Base-by-base conservation (phyloP, 345 rosid species). In the Hibiscus mutabilis region DNA sequence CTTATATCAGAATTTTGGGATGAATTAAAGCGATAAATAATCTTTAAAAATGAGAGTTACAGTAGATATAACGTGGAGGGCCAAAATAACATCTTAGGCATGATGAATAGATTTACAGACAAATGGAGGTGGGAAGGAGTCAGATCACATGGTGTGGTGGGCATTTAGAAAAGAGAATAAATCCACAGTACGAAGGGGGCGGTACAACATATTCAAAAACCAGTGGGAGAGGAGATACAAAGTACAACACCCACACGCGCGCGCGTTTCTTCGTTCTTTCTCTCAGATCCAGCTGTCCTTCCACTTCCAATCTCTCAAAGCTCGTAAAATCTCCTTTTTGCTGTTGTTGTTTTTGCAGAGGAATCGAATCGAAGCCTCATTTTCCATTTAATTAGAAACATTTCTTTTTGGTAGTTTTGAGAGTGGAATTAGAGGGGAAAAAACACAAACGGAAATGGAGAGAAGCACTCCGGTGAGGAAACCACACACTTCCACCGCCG, bases 391-490 rank as follows among this genome's bases (percentile, higher is more conserved):
- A 37, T 37, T 8, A 37, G 11, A n/a, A 58, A 56, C 46, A 18
- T 7, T n/a, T 37, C 15, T 15, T 10, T 33, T 21, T 11, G 53
- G 37, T 27, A 7, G 58, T 60, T 71, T 59, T 27, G 66, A 60
- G 66, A 60, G 56, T 42, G 55, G 44, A 37, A 25, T 42, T 25
- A 18, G n/a, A 3, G 44, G 24, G 22, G 1, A 40, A 40, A 40
- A 40, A 8, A 40, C 14, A 19, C 46, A 24, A 49, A 27, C 65
- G 59, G 68, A 78, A 78, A 90, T 91, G 96, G 92, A 89, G 83
- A 87, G 87, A 83, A 80, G 14, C 80, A 85, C 91, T 66, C 95
- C 95, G 51, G 97, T 89, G 75, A 86, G 95, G 75, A 91, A 91
- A 57, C 83, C 93, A 1, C 86, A 91, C 83, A 79, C 89, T 21